phyloP scores from a whole-genome alignment of 495 filamentous ascomycete species.

The Lindgomyces ingoldianus region DNA sequence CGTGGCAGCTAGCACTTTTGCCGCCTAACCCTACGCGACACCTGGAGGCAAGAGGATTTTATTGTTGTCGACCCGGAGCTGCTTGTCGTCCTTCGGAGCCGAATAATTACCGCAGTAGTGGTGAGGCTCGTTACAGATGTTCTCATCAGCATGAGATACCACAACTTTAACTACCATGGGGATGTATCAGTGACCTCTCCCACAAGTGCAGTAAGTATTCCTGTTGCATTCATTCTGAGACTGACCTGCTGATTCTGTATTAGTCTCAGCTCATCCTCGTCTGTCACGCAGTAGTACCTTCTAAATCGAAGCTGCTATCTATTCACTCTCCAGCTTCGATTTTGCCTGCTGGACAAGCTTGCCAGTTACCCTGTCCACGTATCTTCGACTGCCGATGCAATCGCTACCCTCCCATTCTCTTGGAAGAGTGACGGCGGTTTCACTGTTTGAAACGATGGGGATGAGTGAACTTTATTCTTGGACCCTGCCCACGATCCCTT shows the following conservation, averaged over 20 bases:
- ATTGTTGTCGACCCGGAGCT: neutral
- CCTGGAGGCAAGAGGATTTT: neutral
- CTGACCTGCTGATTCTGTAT: neutral
- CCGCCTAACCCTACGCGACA: neutral
- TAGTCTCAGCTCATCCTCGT: slow-evolving; percentile 35
- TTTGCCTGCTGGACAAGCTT: slow-evolving; percentile 62
- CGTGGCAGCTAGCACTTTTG: neutral
- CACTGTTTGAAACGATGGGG: slow-evolving; percentile 21
- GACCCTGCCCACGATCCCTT: no score
- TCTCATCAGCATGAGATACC: neutral
- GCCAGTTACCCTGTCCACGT: slow-evolving; percentile 58
- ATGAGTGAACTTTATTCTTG: no score
- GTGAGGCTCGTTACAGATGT: slow-evolving; percentile 1
- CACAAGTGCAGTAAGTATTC: neutral
- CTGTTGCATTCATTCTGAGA: slow-evolving; percentile 21
- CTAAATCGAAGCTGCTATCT: slow-evolving; percentile 59
- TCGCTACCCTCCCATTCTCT: slow-evolving; percentile 55
- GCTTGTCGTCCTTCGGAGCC: neutral
- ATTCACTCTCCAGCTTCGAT: slow-evolving; percentile 49
- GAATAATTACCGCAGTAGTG: slow-evolving; percentile 3
- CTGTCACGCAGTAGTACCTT: slow-evolving; percentile 51
- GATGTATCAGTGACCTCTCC: neutral
- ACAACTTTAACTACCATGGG: neutral
- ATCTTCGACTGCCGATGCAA: slow-evolving; percentile 46
- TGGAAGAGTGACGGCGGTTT: slow-evolving; percentile 11